Percentiles rank a stretch among this genome's conserved stretches.
phyloP scores from a whole-genome alignment of 805 yeast genomes.

The Pichia californica region DNA sequence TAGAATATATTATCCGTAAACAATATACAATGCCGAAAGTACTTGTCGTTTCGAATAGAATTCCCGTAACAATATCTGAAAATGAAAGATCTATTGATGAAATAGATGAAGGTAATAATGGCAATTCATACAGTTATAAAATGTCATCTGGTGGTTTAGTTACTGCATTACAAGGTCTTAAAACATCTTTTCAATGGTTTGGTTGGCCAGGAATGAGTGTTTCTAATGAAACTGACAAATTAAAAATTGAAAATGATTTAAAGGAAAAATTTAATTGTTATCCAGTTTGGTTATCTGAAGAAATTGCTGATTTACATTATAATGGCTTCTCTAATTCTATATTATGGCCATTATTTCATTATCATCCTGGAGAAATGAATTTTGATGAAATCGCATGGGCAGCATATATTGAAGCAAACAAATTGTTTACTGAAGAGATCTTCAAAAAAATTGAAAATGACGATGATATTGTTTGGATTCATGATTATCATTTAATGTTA shows the following conservation, averaged over 20 bases:
- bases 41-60: slow-evolving; percentile 86
- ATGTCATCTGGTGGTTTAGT: slow-evolving; percentile 98
- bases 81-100: slow-evolving; percentile 26
- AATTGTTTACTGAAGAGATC: slow-evolving; percentile 69
- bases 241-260: slow-evolving; percentile 61
- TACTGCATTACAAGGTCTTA: slow-evolving; percentile 88
- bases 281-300: slow-evolving; percentile 83
- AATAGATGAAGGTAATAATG: not conserved
- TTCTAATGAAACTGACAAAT: slow-evolving; percentile 62
- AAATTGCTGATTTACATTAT: slow-evolving; percentile 90
- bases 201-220: slow-evolving; percentile 97
- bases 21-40: slow-evolving; percentile 40
- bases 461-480: slow-evolving; percentile 93
- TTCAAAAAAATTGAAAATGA: slow-evolving; percentile 58
- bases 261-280: slow-evolving; percentile 76
- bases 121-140: slow-evolving; percentile 60
- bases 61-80: slow-evolving; percentile 83
- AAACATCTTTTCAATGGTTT: slow-evolving; percentile 90
- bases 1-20: too few relatives aligned
- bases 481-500: slow-evolving; percentile 94
- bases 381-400: slow-evolving; percentile 98
- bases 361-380: slow-evolving; percentile 98
- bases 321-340: slow-evolving; percentile 94
- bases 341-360: slow-evolving; percentile 96
- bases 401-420: slow-evolving; percentile 91